phyloP scores from a whole-genome alignment of 306 rosid genomes.

The Canavalia gladiata region DNA sequence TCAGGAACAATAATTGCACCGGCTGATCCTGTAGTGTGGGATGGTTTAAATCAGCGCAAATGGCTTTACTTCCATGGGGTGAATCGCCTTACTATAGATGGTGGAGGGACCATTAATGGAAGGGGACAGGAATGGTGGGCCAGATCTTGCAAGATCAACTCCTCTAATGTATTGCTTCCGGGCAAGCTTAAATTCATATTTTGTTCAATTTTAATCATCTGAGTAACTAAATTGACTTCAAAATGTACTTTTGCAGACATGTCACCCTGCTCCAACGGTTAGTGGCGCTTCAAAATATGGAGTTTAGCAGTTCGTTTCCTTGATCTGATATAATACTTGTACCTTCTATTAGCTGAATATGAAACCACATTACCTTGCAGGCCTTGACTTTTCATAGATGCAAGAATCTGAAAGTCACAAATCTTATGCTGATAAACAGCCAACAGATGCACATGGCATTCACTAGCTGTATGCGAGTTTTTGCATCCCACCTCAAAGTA shows the following conservation, averaged over 20 bases:
- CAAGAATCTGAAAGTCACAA: conserved; percentile 66
- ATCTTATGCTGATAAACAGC: conserved; percentile 75
- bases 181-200: conserved; percentile 45
- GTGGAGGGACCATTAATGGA: conserved; percentile 85
- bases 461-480: conserved; percentile 73
- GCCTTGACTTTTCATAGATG: conserved; percentile 81
- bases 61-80: conserved; percentile 81
- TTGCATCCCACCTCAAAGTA: conserved; percentile 67
- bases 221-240: conserved; percentile 43
- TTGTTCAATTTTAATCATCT: conserved; percentile 43
- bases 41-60: conserved; percentile 65
- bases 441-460: conserved; percentile 87
- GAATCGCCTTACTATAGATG: conserved; percentile 77
- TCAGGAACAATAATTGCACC: conserved; percentile 83
- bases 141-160: conserved; percentile 80
- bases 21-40: conserved; percentile 72
- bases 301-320: conserved; percentile 40
- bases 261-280: conserved; percentile 87
- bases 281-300: conserved; percentile 53
- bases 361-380: conserved; percentile 63
- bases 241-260: conserved; percentile 74
- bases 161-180: conserved; percentile 66
- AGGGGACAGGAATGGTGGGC: conserved; percentile 97
- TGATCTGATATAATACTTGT: conserved; percentile 3
- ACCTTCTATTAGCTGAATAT: conserved; percentile 36